A percentile compares a stretch with the other conserved stretches of the same genome.
Conservation (phyloP, 2,329 filamentous ascomycete genomes). For the Cladosporium colombiae region DNA sequence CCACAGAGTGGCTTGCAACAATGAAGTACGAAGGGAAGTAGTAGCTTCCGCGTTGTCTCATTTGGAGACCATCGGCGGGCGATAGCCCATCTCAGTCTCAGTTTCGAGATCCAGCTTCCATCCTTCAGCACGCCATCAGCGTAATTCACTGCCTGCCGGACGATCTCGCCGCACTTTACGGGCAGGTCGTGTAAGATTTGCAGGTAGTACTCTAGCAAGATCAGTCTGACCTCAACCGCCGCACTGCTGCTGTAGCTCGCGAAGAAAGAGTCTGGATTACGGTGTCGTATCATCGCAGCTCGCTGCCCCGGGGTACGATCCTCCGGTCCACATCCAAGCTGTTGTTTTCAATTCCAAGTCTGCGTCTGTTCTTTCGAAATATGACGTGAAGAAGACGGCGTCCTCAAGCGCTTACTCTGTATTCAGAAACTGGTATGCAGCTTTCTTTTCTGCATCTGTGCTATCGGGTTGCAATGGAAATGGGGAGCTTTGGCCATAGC, state of each 20-base stretch:
- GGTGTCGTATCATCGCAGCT: constrained; percentile 25
- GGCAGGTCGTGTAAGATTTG: constrained; percentile 21
- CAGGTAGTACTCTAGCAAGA: constrained; percentile 27
- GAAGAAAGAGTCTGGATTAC: constrained; percentile 29
- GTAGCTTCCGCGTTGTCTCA: neutral
- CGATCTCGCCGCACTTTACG: constrained; percentile 25
- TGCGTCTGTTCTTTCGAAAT: constrained; percentile 24
- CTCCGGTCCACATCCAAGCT: constrained; percentile 30
- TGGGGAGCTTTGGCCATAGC: constrained; percentile 26
- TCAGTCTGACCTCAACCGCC: constrained; percentile 23
- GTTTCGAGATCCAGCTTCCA: constrained; percentile 18
- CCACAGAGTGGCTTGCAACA: neutral
- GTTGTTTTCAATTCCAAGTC: constrained; percentile 22
- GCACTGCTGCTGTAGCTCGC: constrained; percentile 28
- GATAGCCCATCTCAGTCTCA: neutral
- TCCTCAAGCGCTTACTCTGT: constrained; percentile 30
- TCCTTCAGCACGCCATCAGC: constrained; percentile 25
- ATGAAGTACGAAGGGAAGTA: no score
- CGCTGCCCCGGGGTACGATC: constrained; percentile 28
- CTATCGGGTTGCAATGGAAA: constrained; percentile 18
- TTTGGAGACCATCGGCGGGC: constrained; percentile 1
- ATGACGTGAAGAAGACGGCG: constrained; percentile 27
- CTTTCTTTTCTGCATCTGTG: constrained; percentile 23
- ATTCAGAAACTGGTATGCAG: constrained; percentile 27
- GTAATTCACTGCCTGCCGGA: constrained; percentile 24